phyloP scores from a whole-genome alignment of 345 rosid species.

The Clarkia xantiana region DNA sequence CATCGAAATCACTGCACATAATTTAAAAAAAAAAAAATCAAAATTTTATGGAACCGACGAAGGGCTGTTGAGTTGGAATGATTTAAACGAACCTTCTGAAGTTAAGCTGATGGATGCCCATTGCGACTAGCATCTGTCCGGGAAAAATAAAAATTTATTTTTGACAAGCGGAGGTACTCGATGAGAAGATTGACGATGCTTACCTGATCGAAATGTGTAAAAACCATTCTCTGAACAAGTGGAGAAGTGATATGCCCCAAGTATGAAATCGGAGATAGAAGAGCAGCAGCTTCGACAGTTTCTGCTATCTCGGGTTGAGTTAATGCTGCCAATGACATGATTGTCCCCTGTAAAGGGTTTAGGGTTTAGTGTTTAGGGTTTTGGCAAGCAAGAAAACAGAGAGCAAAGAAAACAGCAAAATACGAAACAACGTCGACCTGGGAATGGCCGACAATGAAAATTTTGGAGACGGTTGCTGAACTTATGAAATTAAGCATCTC shows the following conservation, averaged over 20 bases:
- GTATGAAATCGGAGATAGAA: slow-evolving; percentile 79
- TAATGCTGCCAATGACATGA: slow-evolving; percentile 83
- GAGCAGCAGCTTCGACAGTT: slow-evolving; percentile 91
- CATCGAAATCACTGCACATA: slow-evolving; percentile 39
- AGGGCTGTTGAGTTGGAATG: background rate
- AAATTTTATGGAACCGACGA: background rate
- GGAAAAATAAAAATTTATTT: slow-evolving; percentile 1
- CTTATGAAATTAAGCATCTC: slow-evolving; percentile 47
- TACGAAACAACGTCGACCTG: slow-evolving; percentile 35
- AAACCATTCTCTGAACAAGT: slow-evolving; percentile 74
- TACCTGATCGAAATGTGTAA: slow-evolving; percentile 86
- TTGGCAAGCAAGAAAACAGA: background rate
- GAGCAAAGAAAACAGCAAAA: slow-evolving; percentile 2
- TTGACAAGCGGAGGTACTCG: no score
- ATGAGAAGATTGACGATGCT: slow-evolving; percentile 3
- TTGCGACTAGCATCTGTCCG: slow-evolving; percentile 52
- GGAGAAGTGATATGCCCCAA: slow-evolving; percentile 73
- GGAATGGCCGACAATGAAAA: slow-evolving; percentile 83
- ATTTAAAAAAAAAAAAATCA: background rate
- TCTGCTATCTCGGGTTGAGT: slow-evolving; percentile 50
- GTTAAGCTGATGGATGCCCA: slow-evolving; percentile 79
- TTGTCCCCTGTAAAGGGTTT: slow-evolving; percentile 46
- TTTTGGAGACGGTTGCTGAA: slow-evolving; percentile 42
- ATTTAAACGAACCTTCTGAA: slow-evolving; percentile 53
- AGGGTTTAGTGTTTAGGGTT: no score